Evolutionary conservation across 2,329 filamentous ascomycete species (phyloP), one percentile per base, ranked within the genome.

Genomic region (Huntiella bhutanensis): DNA sequence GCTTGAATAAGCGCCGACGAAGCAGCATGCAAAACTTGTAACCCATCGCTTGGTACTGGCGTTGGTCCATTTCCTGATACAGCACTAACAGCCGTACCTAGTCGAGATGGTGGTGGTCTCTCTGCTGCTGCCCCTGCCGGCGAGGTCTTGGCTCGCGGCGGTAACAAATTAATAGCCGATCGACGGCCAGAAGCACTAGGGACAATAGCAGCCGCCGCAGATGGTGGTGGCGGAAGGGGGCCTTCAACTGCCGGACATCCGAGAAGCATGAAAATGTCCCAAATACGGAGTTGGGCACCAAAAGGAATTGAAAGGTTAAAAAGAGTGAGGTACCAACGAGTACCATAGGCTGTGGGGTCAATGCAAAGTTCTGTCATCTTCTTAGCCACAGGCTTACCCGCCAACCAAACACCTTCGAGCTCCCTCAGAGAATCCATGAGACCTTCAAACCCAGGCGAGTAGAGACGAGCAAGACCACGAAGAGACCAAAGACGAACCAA

Each of bases 281-380:
- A 98, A 12, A 98, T 82, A 42, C 91, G 81, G 33, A 98, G 76
- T 61, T 96, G 91, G 3, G 88, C 87, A 0, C 84, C 73, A 56
- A 96, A 98, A 0, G 91, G 91, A 44, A 98, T 83, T 12, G 85
- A 92, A 57, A 96, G 81, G 62, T 96, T 96, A 70, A 98, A 98
- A 6, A 98, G 69, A 2, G 91, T 98, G 44, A 98, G 70, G 59
- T 98, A 98, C 91, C 91, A 98, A 45, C 87, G 73, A 3, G 88
- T 96, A 32, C 87, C 91, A 58, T 95, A 98, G n/a, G 87, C 80
- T 2, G 86, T 94, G 13, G 84, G 77, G 37, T 84, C 77, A 54
- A 98, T 91, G 51, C 71, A 70, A 28, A 95, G 70, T 51, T 87
- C 80, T 41, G 71, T 72, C 58, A 96, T 67, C 62, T 87, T 86